Evolutionary conservation across 305 asterid genomes (phyloP).

Genomic region (Rubia peregrina): DNA sequence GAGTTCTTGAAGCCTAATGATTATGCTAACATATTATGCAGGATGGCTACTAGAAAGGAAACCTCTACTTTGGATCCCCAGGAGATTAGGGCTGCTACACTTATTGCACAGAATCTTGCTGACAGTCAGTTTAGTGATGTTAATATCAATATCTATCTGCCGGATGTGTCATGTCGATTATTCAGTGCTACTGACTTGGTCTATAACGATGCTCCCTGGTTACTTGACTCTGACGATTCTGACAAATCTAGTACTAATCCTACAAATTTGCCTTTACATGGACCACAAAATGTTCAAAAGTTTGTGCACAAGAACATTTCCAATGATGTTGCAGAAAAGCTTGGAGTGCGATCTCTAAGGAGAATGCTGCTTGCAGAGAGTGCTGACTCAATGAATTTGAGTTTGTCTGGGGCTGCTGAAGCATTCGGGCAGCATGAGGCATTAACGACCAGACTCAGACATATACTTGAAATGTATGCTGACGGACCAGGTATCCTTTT

Average conservation of each 20-base stretch:
- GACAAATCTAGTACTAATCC: slow-evolving; percentile 49
- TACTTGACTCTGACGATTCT: slow-evolving; percentile 67
- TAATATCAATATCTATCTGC: slow-evolving; percentile 60
- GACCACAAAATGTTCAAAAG: slow-evolving; percentile 59
- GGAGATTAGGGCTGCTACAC: slow-evolving; percentile 76
- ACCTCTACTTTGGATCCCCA: slow-evolving; percentile 60
- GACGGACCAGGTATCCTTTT: slow-evolving; percentile 94
- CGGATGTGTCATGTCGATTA: slow-evolving; percentile 76
- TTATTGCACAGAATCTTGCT: slow-evolving; percentile 88
- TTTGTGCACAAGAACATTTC: slow-evolving; percentile 91
- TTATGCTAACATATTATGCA: slow-evolving; percentile 66
- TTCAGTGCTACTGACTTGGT: slow-evolving; percentile 63
- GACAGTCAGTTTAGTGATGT: slow-evolving; percentile 65
- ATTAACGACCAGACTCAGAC: slow-evolving; percentile 90
- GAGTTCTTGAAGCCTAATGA: slow-evolving; percentile 72
- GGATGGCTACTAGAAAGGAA: slow-evolving; percentile 76
- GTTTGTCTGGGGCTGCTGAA: slow-evolving; percentile 97
- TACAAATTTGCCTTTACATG: slow-evolving; percentile 37
- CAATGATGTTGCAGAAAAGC: slow-evolving; percentile 97
- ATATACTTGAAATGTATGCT: slow-evolving; percentile 98
- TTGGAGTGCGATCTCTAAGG: slow-evolving; percentile 89
- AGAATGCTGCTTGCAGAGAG: slow-evolving; percentile 94
- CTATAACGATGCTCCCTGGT: slow-evolving; percentile 96
- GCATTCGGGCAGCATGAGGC: slow-evolving; percentile 99
- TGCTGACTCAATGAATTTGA: slow-evolving; percentile 94